Base-by-base conservation (phyloP, 169 alveolate genomes). In the Eimeria sp. region DNA sequence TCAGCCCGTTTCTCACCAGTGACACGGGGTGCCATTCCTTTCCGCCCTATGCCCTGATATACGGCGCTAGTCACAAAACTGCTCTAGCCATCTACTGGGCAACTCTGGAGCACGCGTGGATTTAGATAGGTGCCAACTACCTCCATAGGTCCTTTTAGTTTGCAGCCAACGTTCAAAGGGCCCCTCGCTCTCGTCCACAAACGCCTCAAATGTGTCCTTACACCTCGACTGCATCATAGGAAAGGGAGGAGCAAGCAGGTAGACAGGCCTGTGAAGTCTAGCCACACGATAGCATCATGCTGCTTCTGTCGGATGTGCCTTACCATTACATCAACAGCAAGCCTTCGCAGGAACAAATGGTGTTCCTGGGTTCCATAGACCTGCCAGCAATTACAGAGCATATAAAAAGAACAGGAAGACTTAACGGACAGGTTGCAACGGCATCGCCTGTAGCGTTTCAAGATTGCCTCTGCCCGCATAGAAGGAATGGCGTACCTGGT, bases 241-340 rank as follows among this genome's bases (percentile, higher is more conserved):
- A 54, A 34, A 45, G 58, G 30, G 76, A 80, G 47, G 22, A 9
- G 43, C 61, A 49, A n/a, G 22, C 10, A 22, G 70, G 25, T 27
- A 1, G 70, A 80, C 47, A 49, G 51, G 30, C 27, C n/a, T 49
- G 0, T 27, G 47, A 47, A 80, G 43, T 49, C 89, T 27, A n/a
- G 13, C 89, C 47, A 80, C 70, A 25, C 70, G 25, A 0, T 47
- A 51, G 0, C 27, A 11, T 10, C 70, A 25, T 25, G 89, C 57
- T 80, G 70, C 89, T 47, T 80, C 47, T 47, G 47, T 5, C 83
- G 13, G 16, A 6, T 16, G 11, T 49, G 34, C 20, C 96, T 83
- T 80, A 93, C 96, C 96, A 93, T 93, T 20, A 93, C 96, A 30
- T 93, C 94, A 63, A 93, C 96, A 25, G 96, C 96, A 76, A 93